Percentiles rank a stretch among this genome's conserved stretches.
These are phyloP conservation scores for Trichoderma koningii DNA, from an alignment of 2,329 filamentous ascomycete genomes.

Conservation along the genomic window DNA sequence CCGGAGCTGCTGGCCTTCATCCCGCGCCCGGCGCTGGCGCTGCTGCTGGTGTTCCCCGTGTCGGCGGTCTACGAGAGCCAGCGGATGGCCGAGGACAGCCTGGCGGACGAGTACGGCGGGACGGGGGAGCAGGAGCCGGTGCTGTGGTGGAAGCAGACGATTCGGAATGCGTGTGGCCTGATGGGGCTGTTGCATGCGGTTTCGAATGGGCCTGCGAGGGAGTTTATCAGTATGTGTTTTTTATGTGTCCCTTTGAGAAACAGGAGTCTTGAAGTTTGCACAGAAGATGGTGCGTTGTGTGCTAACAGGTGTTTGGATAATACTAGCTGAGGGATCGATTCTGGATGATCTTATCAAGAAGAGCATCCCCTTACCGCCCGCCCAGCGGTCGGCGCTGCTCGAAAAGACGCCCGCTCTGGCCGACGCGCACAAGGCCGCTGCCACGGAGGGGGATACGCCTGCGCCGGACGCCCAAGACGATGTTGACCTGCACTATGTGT, in stretches of 20 bases:
- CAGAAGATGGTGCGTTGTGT: too few relatives aligned
- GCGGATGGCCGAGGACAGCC: conserved; percentile 71
- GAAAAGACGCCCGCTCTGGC: conserved; percentile 78
- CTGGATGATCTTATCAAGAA: conserved; percentile 66
- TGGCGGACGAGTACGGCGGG: conserved; percentile 64
- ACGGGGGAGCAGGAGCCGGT: conserved; percentile 72
- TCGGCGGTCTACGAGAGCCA: conserved; percentile 76
- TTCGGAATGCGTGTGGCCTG: conserved; percentile 87
- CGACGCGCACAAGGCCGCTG: conserved; percentile 75
- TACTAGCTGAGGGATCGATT: conserved; percentile 46
- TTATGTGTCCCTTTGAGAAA: too few relatives aligned
- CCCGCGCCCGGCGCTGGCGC: conserved; percentile 81
- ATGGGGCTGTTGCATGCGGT: conserved; percentile 86
- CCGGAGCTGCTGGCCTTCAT: conserved; percentile 82
- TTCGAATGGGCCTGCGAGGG: conserved; percentile 70
- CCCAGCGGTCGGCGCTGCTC: conserved; percentile 69
- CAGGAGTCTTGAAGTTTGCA: too few relatives aligned
- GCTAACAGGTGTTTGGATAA: too few relatives aligned
- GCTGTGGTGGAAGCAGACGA: conserved; percentile 93
- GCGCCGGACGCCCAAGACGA: conserved; percentile 78
- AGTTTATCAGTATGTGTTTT: conserved; percentile 61
- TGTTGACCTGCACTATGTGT: conserved; percentile 94
- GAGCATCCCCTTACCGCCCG: conserved; percentile 69
- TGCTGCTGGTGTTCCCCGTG: conserved; percentile 90
- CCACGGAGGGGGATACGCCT: conserved; percentile 72